Evolutionary conservation across 2,329 filamentous ascomycete species (phyloP).

Genomic region (Tolypocladium tropicale): DNA sequence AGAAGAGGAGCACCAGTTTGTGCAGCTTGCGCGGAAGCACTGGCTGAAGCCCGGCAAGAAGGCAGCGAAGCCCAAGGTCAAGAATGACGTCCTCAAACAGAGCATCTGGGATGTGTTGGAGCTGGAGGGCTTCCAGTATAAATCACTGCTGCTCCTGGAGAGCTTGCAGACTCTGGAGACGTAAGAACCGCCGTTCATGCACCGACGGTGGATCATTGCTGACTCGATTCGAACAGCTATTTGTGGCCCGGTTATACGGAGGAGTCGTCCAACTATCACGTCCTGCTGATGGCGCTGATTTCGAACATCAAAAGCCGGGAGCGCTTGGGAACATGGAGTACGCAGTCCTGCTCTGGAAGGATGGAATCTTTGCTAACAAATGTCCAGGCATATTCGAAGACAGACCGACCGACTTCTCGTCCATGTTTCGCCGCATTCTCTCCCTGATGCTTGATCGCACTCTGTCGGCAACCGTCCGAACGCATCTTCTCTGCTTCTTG

Average conservation of each 20-base stretch:
- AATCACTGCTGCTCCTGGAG: constrained; percentile 73
- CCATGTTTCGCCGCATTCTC: constrained; percentile 78
- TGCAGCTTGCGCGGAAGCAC: constrained; percentile 69
- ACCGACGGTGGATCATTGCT: not conserved
- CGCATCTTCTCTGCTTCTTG: constrained; percentile 79
- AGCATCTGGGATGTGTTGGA: constrained; percentile 86
- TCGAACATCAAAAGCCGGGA: constrained; percentile 83
- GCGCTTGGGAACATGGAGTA: constrained; percentile 78
- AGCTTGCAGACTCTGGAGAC: constrained; percentile 83
- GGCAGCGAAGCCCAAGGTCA: constrained; percentile 57
- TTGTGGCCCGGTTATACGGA: constrained; percentile 91
- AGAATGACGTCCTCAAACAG: constrained; percentile 76
- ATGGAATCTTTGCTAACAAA: constrained; percentile 8
- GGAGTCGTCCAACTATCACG: constrained; percentile 83
- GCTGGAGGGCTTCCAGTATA: constrained; percentile 66
- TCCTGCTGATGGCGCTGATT: constrained; percentile 76
- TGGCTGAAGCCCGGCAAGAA: constrained; percentile 65
- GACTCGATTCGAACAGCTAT: constrained; percentile 44
- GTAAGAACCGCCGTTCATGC: constrained; percentile 26
- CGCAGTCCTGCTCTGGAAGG: constrained; percentile 11
- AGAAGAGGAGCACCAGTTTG: constrained; percentile 61
- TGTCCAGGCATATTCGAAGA: constrained; percentile 62
- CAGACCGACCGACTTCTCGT: constrained; percentile 72
- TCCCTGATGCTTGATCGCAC: constrained; percentile 73
- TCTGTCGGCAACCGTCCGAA: constrained; percentile 56